Evolutionary conservation across 2,329 filamentous ascomycete genomes (phyloP), one percentile per base, ranked within the genome.

Genomic region (Penicillium sp.): DNA sequence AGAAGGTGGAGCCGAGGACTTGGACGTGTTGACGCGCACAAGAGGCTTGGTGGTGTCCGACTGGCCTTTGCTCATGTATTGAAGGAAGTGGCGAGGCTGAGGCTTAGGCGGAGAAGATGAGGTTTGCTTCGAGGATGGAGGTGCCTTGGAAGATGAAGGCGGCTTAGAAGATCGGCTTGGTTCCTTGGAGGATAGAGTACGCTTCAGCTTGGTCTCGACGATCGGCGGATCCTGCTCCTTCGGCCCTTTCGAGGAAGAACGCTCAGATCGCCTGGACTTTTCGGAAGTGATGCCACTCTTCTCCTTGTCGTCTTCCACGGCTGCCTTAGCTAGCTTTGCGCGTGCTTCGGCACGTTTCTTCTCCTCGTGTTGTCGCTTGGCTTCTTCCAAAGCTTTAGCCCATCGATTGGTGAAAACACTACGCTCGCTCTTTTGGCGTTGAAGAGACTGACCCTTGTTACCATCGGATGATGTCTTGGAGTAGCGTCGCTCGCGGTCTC

Each of bases 31-130:
- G 19, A 78, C 61, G 51, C 69, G 73, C 35, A 78, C 65, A 16
- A 77, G 65, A n/a, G 71, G 75, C 1, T 68, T 71, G 29, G 72
- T 71, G 19, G 71, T 75, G 50, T 78, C 72, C 5, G 75, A 76
- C 43, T 76, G 69, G n/a, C 74, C 77, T 16, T 69, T 70, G 16
- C 70, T 71, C 65, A 78, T 72, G 53, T 72, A 76, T 27, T 70
- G 68, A 35, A 74, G 57, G 58, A 72, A 72, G 39, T 68, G 67
- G 45, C 68, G 65, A 11, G 62, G 61, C 10, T 57, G 56, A 14
- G 66, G 57, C 11, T 57, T 57, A 13, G 66, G 57, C 3, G 60
- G 33, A 3, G 67, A 58, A 16, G 63, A 49, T 7, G 67, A 56
- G 6, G 55, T 52, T 26, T 64, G 58, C 56, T 69, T 73, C 4